A percentile compares a stretch with the other conserved stretches of the same genome.
These are phyloP conservation scores for Cystobasidium sp. DNA, from an alignment of 1,284 basidiomycete species.

Conservation along the genomic window DNA sequence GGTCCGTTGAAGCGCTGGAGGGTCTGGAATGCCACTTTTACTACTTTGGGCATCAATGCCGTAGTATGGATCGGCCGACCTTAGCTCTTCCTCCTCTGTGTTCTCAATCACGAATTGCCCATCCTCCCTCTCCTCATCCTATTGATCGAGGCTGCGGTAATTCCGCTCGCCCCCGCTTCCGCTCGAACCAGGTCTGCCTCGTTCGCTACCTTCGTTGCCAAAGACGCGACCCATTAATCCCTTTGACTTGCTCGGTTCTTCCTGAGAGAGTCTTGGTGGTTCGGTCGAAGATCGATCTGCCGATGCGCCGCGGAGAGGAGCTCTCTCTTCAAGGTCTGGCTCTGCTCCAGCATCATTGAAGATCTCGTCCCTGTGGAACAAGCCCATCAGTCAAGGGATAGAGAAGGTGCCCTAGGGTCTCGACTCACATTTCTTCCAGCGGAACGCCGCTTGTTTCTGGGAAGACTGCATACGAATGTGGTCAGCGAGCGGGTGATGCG, in stretches of 20 bases:
- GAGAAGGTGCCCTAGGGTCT: no score
- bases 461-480: constrained; percentile 62
- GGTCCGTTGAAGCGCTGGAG: neutral
- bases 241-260: neutral
- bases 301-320: constrained; percentile 19
- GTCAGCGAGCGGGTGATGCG: no score
- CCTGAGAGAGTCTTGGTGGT: constrained; percentile 29
- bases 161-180: constrained; percentile 7
- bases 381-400: no score
- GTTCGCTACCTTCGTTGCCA: constrained; percentile 1
- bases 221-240: constrained; percentile 20
- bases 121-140: constrained; percentile 30
- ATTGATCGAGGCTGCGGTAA: constrained; percentile 37
- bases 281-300: constrained; percentile 24
- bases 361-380: constrained; percentile 26
- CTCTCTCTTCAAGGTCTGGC: constrained; percentile 35
- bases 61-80: neutral
- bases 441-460: constrained; percentile 63
- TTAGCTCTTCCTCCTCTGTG: constrained; percentile 1
- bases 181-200: constrained; percentile 1
- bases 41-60: neutral
- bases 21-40: neutral
- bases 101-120: constrained; percentile 30
- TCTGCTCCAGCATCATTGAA: constrained; percentile 35
- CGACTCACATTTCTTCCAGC: constrained; percentile 61